Base-by-base conservation (phyloP, 257 asterid species). In the Coffea eugenioides region DNA sequence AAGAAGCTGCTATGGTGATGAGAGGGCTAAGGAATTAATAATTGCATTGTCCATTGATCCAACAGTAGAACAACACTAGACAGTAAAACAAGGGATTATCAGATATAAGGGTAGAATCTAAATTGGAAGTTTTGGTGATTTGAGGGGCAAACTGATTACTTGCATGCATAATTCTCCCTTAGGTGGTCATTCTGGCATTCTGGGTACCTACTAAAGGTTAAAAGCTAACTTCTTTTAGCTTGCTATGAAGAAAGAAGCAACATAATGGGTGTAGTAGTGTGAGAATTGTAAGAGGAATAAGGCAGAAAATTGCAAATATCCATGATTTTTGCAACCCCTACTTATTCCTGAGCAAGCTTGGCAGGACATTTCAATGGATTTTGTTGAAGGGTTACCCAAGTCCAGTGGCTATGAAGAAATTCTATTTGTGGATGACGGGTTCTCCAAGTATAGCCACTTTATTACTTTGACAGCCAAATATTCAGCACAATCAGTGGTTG, bases 21-120 rank as follows among this genome's bases (percentile, higher is more conserved):
- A 14, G 2, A 51, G 3, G 13, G 56, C 56, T 0, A 51, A 51
- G 15, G 56, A 51, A 8, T 3, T 51, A 10, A 1, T 51, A 2
- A 31, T 2, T 1, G 3, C 1, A 10, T 10, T 51, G 1, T 3
- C 56, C 13, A 11, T 10, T 10, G 13, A 51, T 8, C 1, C 39
- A 6, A 1, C 1, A 1, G 2, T 15, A 2, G 0, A n/a, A 7
- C 0, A 12, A 0, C 5, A 9, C 0, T 62, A 62, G 0, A 0
- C 14, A 1, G 8, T 6, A 0, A 2, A 9, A 0, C 15, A 62
- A 23, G 69, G 36, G 3, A n/a, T 62, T 3, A 2, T 62, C 5
- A 62, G 15, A 5, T 23, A 25, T 8, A n/a, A 62, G 3, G 13
- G 15, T 0, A 62, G 69, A 8, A 7, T 62, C 0, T 1, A 0